Base-by-base conservation (phyloP, 352 stramenopile genomes). In the Pythium dissotocum region DNA sequence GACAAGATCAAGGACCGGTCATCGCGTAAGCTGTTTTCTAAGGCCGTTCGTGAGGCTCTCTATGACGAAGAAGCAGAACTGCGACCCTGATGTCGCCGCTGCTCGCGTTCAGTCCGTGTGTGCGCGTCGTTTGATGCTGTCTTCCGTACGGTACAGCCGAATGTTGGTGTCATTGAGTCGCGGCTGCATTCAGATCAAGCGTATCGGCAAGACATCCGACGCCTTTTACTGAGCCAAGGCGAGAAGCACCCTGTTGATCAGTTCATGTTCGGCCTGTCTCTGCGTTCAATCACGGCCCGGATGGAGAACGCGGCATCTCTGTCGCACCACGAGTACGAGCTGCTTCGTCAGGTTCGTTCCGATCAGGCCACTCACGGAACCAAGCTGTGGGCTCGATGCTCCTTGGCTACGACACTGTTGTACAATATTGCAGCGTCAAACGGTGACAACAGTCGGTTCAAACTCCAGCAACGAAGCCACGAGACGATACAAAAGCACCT, bases 281-380 rank as follows among this genome's bases (percentile, higher is more conserved):
- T 51, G 6, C 42, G 42, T 24, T 18, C 42, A 26, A 26, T 51
- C 42, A 51, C 42, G 6, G 42, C 42, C 13, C 6, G 13, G 14
- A 51, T 24, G 14, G 42, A 51, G 14, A 24, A 51, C n/a, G 42
- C 42, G 14, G n/a, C 42, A 6, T 5, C 42, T 18, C 42, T 51
- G 42, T 51, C 42, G 13, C 42, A 51, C 42, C 42, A 51, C 42
- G 42, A 51, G 42, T 51, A 51, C n/a, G 42, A 51, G 42, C 42
- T 51, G 5, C 42, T 51, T 18, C 42, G 42, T 24, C 42, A 51
- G 14, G 42, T 51, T 18, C 42, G 42, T 7, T n/a, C 13, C 42
- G 42, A 51, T 12, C 42, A 51, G 42, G 14, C n/a, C 6, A 24
- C 42, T 51, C 42, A 51, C 42, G 42, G 42, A 6, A 51, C 13